Base-by-base conservation (phyloP, 192 early-diverging fungal genomes). In the Backusella liffmaniae region DNA sequence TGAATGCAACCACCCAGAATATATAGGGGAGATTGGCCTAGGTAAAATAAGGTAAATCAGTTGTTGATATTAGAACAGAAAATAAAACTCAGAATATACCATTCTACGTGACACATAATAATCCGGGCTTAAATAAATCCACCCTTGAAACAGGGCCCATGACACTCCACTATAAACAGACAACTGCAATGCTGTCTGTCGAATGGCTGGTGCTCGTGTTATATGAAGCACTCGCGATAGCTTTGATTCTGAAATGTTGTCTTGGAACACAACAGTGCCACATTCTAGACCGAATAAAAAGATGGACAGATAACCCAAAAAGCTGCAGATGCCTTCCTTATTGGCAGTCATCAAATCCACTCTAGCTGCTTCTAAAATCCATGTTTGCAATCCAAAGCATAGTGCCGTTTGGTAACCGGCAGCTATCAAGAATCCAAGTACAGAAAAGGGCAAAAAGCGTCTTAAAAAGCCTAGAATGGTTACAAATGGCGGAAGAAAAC, bases 241-340 rank as follows among this genome's bases (percentile, higher is more conserved):
- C 16, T 69, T 69, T 41, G 36, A 26, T 10, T 16, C 26, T 12
- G 44, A 71, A 16, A 49, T 65, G 2, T 65, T 15, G 6, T 73
- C 39, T 26, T 62, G 32, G 16, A 90, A 87, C 39, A 92, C 82
- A 72, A 84, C 83, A 7, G 77, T 79, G 2, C 97, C 97, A 18
- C 93, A 79, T 73, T 91, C 91, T 39, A 94, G 86, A 0, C 93
- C 92, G 41, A 94, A 75, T 37, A 96, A 78, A 76, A 93, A 98
- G 39, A 98, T 94, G 1, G 92, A 77, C 53, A 94, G 81, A 77
- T 97, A 99, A 88, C 92, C 93, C 67, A 88, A 68, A 67, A 97
- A 93, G 39, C 92, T 95, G 65, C 87, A 91, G 36, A 98, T 87
- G 13, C 97, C 97, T 79, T 99, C 97, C 62, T 92, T 90, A 85